Evolutionary conservation across 371 early-diverging fungal genomes (phyloP), one percentile per base, ranked within the genome.

Genomic region (Blakeslea trispora): DNA sequence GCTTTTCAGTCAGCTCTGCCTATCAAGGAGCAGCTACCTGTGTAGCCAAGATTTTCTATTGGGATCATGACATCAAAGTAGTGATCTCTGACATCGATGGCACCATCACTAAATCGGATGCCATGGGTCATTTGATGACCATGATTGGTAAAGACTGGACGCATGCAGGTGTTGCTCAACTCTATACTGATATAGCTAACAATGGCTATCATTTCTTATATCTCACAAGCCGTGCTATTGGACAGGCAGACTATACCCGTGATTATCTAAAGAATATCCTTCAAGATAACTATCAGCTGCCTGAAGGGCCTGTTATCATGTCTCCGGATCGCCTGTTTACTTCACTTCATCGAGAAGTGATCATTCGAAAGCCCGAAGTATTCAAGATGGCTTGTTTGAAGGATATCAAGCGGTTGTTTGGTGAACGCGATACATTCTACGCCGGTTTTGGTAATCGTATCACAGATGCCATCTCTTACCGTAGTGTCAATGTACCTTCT

Each of bases 61-160:
- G 96, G 95, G 81, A 90, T 43, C 66, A 87, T 57, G 83, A 88
- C 61, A 90, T 90, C 41, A 85, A 94, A 53, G 85, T 99, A 21
- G 95, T 99, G 21, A 93, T 99, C 46, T 95, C 96, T 0, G 99
- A 99, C 72, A 95, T 99, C 56, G 99, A 99, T 71, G 99, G 99
- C 39, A 99, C 99, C 0, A 98, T 99, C 55, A 99, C 99, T 23
- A 99, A 99, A 71, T 94, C 95, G 5, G 99, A 99, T 69, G 91
- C 94, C 0, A 76, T 96, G 50, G 99, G 99, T 0, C 99, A 99
- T 67, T 75, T 99, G 14, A 96, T 96, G 71, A 92, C 93, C 23
- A 92, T 96, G 89, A 94, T 98, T 28, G 99, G 99, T 34, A 91
- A 89, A 68, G 99, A 99, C 74, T 99, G 99, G 98, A 99, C 99